phyloP scores from a whole-genome alignment of 768 basidiomycete genomes.

The Podaxis carcinomalis region DNA sequence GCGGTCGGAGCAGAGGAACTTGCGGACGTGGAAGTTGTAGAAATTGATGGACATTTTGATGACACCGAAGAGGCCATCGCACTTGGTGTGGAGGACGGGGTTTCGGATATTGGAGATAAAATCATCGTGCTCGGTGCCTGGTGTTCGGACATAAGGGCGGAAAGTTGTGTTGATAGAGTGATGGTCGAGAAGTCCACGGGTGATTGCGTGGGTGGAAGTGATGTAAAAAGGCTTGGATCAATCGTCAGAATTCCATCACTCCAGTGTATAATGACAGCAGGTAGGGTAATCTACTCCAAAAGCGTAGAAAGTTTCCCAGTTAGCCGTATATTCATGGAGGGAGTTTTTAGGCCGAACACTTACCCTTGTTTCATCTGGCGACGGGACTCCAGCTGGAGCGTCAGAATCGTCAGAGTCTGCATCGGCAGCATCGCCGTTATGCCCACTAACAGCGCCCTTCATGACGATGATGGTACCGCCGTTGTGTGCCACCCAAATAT shows the following conservation, averaged over 20 bases:
- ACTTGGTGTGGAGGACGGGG: neutral
- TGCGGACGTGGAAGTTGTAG: neutral
- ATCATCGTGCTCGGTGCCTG: constrained; percentile 7
- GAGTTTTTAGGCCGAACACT: neutral
- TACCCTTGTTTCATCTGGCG: constrained; percentile 5
- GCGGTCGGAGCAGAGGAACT: constrained; percentile 9
- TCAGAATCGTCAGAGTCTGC: neutral
- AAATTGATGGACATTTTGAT: neutral
- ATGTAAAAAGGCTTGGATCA: neutral
- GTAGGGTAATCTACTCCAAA: neutral
- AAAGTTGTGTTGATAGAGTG: constrained; percentile 1
- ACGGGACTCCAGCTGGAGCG: neutral
- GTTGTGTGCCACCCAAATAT: constrained; percentile 9
- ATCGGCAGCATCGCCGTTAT: neutral
- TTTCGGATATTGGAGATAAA: neutral
- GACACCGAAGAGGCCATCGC: neutral
- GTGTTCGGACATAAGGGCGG: constrained; percentile 3
- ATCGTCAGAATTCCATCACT: neutral
- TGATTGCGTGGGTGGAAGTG: constrained; percentile 2
- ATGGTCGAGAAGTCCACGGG: neutral
- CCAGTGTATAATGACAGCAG: constrained; percentile 1
- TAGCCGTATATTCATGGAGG: neutral
- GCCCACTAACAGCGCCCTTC: neutral
- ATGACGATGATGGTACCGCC: constrained; percentile 3
- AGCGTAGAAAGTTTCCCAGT: neutral